Base-by-base conservation (phyloP, 306 rosid genomes). In the Amphicarpaea edgeworthii region DNA sequence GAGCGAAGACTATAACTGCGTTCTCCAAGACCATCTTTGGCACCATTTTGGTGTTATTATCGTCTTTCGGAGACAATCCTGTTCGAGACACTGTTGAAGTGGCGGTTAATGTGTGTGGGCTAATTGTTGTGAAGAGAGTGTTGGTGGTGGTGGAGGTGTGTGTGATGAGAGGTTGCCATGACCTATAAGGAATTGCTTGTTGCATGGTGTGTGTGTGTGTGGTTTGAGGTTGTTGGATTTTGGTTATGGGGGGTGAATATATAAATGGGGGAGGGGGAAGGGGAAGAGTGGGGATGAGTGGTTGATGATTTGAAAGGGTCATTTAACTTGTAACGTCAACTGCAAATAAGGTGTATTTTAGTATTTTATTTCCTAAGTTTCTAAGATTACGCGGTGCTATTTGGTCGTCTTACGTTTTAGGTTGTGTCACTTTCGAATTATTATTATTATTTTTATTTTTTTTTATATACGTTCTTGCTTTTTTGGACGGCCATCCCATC, bases 171-270 rank as follows among this genome's bases (percentile, higher is more conserved):
- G 85, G 81, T 7, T 17, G 79, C 91, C 87, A 85, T 57, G 95
- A 80, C n/a, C 83, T 71, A 83, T 83, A 91, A 9, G 97, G 97
- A 51, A 91, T 91, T 15, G 97, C 95, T 75, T 89, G 85, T 43
- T 91, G 84, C 97, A 91, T 91, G 30, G 4, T 68, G 21, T 30
- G 37, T 30, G 37, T 30, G 26, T 28, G 24, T 40, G 47, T 23
- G 81, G 43, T 73, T 65, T 74, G 38, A 17, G 71, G 16, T 20
- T 65, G 8, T 59, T 70, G 26, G 76, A 23, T 42, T 76, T 34
- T 14, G 66, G 66, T 30, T 26, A 30, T 28, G 42, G 51, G 37
- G 62, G 55, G 24, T 42, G 21, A 19, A 69, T 80, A 55, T 80
- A 55, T 77, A 79, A 72, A 81, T 53, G 34, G 76, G 32, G 54